These are phyloP conservation scores for Ajuga reptans DNA, from an alignment of 305 asterid species.

Conservation along the genomic window DNA sequence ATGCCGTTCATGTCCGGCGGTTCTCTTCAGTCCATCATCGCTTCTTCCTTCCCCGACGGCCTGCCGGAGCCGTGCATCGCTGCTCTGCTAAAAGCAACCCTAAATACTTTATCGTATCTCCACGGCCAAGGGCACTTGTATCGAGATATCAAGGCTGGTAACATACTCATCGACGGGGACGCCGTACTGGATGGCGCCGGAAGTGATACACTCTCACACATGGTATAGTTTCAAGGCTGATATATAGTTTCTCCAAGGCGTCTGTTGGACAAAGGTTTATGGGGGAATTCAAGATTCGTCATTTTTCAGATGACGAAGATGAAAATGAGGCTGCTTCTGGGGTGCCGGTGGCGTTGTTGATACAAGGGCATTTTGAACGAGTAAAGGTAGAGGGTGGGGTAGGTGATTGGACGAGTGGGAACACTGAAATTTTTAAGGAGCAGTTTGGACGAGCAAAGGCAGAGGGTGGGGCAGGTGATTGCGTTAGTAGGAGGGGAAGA, in stretches of 20 bases:
- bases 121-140: constrained; percentile 86
- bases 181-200: constrained; percentile 88
- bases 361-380: constrained; percentile 22
- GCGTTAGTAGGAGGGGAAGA: constrained; percentile 33
- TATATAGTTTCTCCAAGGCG: constrained; percentile 67
- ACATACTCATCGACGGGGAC: constrained; percentile 72
- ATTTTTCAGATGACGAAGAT: constrained; percentile 9
- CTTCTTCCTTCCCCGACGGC: constrained; percentile 58
- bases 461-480: constrained; percentile 41
- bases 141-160: constrained; percentile 71
- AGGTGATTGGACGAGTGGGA: constrained; percentile 46
- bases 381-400: constrained; percentile 42
- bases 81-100: constrained; percentile 51
- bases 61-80: constrained; percentile 68
- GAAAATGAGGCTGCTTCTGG: constrained; percentile 8
- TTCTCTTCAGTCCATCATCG: constrained; percentile 63
- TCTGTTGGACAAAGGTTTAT: constrained; percentile 54
- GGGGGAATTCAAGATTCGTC: neutral
- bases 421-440: constrained; percentile 38
- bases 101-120: constrained; percentile 53
- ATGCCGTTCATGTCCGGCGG: constrained; percentile 92
- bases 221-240: constrained; percentile 77
- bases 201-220: constrained; percentile 61
- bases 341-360: neutral
- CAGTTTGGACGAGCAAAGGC: constrained; percentile 55